Evolutionary conservation across 2,329 filamentous ascomycete genomes (phyloP), one percentile per base, ranked within the genome.

Genomic region (Arthrinium phaeospermum): DNA sequence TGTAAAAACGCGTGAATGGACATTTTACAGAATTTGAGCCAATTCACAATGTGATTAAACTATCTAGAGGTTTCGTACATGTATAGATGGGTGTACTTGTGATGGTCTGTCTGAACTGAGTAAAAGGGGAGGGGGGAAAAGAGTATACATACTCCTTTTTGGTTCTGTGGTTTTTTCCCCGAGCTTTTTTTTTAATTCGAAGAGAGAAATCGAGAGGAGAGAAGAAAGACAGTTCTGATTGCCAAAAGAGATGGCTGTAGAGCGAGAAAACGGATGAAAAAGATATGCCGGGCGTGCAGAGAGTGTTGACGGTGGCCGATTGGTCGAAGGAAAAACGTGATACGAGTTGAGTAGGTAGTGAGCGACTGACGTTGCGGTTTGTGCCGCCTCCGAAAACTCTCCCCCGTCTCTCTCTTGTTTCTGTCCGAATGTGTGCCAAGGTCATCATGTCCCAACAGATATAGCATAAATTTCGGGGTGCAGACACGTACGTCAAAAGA

Each of bases 401-500:
- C n/a, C 34, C 22, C 8, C 6, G 34, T 64, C 10, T 53, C 14
- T 22, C 10, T 64, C 30, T n/a, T 8, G 8, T 37, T 8, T 64
- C 57, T 64, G 57, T 41, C 57, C 57, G 30, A 37, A 19, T 64
- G 57, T 34, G 53, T 41, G 41, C 67, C 41, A 47, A 68, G 44
- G 68, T 70, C 68, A 70, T 70, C 68, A 70, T 44, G 47, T 70
- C 68, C 68, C 68, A 51, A 68, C 47, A 53, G 30, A 27, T 51
- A 41, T 41, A 70, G 68, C 49, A 57, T 49, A 41, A 37, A 41
- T 51, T 34, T 34, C 46, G 45, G 49, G 47, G 47, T 70, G 47
- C 68, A 57, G 68, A 70, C 46, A 70, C 68, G 68, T 70, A 70
- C 68, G 68, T 70, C 68, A 70, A 70, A 44, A 70, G 67, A 64